phyloP scores from a whole-genome alignment of 1,284 basidiomycete genomes.

The Phlebopus sp. region DNA sequence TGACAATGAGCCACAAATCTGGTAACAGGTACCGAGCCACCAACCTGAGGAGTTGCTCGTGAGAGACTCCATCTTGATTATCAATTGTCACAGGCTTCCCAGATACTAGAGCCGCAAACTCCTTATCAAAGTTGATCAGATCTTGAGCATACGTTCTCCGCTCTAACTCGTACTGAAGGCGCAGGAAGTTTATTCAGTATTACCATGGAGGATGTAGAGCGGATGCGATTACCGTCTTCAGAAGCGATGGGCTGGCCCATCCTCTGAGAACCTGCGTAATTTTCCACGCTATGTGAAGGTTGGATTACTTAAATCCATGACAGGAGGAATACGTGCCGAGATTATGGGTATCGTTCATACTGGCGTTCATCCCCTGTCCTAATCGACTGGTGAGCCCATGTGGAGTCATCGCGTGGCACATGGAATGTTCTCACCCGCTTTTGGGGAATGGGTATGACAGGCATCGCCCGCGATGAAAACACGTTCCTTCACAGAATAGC shows the following conservation, averaged over 20 bases:
- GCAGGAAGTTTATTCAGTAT: background rate
- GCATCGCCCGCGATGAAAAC: slow-evolving; percentile 83
- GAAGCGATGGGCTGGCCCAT: slow-evolving; percentile 60
- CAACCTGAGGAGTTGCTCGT: slow-evolving; percentile 61
- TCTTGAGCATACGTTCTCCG: slow-evolving; percentile 75
- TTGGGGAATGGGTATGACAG: slow-evolving; percentile 85
- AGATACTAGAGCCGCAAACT: slow-evolving; percentile 73
- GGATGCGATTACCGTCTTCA: slow-evolving; percentile 52
- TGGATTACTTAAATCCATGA: background rate
- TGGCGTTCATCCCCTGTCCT: slow-evolving; percentile 67
- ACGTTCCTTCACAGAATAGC: slow-evolving; percentile 63
- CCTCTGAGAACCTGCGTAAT: slow-evolving; percentile 69
- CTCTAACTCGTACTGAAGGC: slow-evolving; percentile 63
- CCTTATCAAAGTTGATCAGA: slow-evolving; percentile 77
- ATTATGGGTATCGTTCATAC: slow-evolving; percentile 84
- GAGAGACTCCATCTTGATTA: slow-evolving; percentile 60
- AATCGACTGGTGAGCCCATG: slow-evolving; percentile 6
- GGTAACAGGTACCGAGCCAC: slow-evolving; percentile 37
- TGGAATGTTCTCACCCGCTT: slow-evolving; percentile 44
- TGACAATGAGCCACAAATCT: background rate
- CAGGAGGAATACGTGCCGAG: slow-evolving; percentile 41
- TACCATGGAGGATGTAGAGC: background rate
- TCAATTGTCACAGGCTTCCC: slow-evolving; percentile 64
- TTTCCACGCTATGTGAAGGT: slow-evolving; percentile 61
- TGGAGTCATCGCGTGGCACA: background rate